These are phyloP conservation scores for Didymellaceae sp. DNA, from an alignment of 2,329 filamentous ascomycete genomes.

Conservation along the genomic window DNA sequence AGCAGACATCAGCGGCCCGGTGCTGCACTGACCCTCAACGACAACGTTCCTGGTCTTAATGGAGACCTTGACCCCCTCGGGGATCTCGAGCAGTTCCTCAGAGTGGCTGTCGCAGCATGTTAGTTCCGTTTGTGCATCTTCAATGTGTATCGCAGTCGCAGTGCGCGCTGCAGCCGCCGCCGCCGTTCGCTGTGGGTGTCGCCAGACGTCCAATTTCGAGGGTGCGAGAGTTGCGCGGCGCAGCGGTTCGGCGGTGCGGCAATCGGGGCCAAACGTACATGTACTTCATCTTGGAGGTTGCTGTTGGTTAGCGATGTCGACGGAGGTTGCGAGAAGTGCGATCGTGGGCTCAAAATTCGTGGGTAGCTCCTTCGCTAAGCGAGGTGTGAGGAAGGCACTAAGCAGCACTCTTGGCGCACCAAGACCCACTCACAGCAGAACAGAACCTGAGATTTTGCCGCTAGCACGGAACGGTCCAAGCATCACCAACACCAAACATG, in stretches of 20 bases:
- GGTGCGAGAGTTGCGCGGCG: slow-evolving; percentile 18
- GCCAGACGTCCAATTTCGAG: slow-evolving; percentile 21
- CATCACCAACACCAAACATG: not conserved
- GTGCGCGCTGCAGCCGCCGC: slow-evolving; percentile 16
- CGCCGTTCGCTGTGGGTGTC: slow-evolving; percentile 18
- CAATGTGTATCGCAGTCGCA: slow-evolving; percentile 23
- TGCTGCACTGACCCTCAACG: slow-evolving; percentile 84
- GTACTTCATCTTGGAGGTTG: slow-evolving; percentile 90
- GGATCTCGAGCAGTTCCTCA: slow-evolving; percentile 92
- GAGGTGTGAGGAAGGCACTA: not conserved
- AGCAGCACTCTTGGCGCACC: not conserved
- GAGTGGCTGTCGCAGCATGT: slow-evolving; percentile 68
- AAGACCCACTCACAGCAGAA: not conserved
- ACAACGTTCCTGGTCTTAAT: slow-evolving; percentile 98
- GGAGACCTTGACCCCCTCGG: slow-evolving; percentile 94
- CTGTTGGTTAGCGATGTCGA: slow-evolving; percentile 45
- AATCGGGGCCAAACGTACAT: slow-evolving; percentile 59
- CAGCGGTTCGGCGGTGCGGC: slow-evolving; percentile 20
- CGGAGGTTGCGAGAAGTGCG: slow-evolving; percentile 27
- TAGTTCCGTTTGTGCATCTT: slow-evolving; percentile 32
- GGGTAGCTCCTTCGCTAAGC: slow-evolving; percentile 9
- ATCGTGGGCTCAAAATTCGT: slow-evolving; percentile 4
- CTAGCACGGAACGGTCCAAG: not conserved
- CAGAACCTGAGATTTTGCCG: slow-evolving; percentile 1
- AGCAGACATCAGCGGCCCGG: not conserved